These are phyloP conservation scores for Bassia scoparia DNA, from an alignment of 148 eudicot genomes.

Conservation along the genomic window DNA sequence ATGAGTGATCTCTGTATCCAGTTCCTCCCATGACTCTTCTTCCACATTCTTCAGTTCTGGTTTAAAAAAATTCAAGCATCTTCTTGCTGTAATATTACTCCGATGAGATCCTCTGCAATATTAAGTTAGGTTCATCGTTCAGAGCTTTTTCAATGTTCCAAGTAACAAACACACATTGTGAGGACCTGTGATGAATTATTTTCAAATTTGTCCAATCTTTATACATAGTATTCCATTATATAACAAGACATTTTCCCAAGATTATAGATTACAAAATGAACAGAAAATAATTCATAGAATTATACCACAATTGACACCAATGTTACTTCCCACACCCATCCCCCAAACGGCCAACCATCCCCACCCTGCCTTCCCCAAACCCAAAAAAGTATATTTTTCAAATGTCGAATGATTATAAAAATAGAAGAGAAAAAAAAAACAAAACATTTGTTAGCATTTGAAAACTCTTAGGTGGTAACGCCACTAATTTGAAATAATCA, in stretches of 20 bases:
- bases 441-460: not conserved
- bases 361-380: too few relatives aligned
- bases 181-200: not conserved
- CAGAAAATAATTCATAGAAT: too few relatives aligned
- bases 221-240: too few relatives aligned
- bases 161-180: slow-evolving; percentile 35
- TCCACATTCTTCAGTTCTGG: slow-evolving; percentile 55
- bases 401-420: too few relatives aligned
- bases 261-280: not conserved
- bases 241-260: too few relatives aligned
- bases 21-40: slow-evolving; percentile 97
- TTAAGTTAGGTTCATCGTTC: slow-evolving; percentile 50
- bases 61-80: slow-evolving; percentile 59
- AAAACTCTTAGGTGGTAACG: not conserved
- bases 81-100: slow-evolving; percentile 66
- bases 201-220: too few relatives aligned
- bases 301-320: not conserved
- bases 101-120: slow-evolving; percentile 87
- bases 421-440: too few relatives aligned
- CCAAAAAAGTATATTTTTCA: too few relatives aligned
- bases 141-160: slow-evolving; percentile 31
- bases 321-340: not conserved
- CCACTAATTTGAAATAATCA: not conserved
- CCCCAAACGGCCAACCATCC: too few relatives aligned
- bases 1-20: slow-evolving; percentile 52